phyloP scores from a whole-genome alignment of 148 eudicot genomes.

The Agrostemma githago region DNA sequence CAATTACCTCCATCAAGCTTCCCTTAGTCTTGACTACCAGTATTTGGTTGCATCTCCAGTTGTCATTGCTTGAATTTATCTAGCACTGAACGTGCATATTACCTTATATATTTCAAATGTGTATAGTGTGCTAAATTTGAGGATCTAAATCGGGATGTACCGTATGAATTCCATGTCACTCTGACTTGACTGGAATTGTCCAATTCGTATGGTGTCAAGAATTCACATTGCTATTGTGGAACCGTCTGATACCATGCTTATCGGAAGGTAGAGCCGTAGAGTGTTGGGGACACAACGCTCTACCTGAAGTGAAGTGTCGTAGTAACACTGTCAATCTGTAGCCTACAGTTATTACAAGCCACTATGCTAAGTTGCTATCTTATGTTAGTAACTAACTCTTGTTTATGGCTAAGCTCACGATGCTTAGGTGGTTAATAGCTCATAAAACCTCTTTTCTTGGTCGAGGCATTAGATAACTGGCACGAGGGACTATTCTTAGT shows the following conservation, averaged over 20 bases:
- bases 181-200: not conserved
- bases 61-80: no score
- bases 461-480: not conserved
- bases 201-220: not conserved
- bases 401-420: not conserved
- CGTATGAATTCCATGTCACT: not conserved
- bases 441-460: not conserved
- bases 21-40: no score
- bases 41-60: no score
- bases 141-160: not conserved
- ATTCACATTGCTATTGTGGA: not conserved
- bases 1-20: no score
- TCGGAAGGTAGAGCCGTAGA: not conserved
- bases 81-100: no score
- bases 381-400: not conserved
- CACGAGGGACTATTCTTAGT: not conserved
- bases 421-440: not conserved
- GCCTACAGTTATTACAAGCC: not conserved
- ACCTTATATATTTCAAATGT: no score
- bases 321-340: not conserved
- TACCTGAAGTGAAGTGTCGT: not conserved
- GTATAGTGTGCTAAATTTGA: no score
- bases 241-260: not conserved
- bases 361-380: not conserved
- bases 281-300: no score